Evolutionary conservation across 495 filamentous ascomycete genomes (phyloP).

Genomic region (Xylaria curta): DNA sequence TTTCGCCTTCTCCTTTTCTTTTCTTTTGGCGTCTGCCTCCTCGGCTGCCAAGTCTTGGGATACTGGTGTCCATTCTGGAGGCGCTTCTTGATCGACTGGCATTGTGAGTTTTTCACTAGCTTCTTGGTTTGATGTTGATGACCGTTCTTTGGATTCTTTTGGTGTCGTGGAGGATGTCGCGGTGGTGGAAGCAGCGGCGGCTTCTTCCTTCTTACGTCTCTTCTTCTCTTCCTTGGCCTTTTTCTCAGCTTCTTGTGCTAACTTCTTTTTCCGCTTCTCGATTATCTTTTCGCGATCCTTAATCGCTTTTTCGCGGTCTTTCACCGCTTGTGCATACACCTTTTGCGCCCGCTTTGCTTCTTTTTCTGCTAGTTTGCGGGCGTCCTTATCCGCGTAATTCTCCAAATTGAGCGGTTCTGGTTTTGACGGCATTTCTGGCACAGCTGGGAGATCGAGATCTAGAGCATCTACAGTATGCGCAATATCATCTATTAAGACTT

Average conservation of each 20-base stretch:
- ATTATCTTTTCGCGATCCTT: constrained; percentile 63
- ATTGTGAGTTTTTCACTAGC: constrained; percentile 20
- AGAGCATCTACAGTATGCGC: constrained; percentile 30
- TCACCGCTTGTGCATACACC: constrained; percentile 65
- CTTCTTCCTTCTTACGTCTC: constrained; percentile 44
- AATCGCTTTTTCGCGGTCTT: constrained; percentile 67
- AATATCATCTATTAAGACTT: constrained; percentile 27
- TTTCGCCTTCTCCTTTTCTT: constrained; percentile 33
- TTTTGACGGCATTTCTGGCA: constrained; percentile 50
- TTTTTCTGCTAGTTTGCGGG: constrained; percentile 69
- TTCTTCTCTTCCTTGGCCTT: constrained; percentile 44
- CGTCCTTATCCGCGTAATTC: constrained; percentile 62
- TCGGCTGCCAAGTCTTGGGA: constrained; percentile 20
- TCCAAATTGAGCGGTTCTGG: constrained; percentile 56
- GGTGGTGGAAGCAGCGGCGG: constrained; percentile 25
- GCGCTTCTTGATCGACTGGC: neutral
- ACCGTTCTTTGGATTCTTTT: constrained; percentile 34
- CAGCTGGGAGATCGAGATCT: constrained; percentile 45
- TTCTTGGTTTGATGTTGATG: constrained; percentile 29
- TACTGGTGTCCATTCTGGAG: constrained; percentile 9
- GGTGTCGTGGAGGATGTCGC: constrained; percentile 30
- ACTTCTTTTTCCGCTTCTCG: constrained; percentile 60
- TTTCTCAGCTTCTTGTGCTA: constrained; percentile 53
- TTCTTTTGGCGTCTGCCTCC: constrained; percentile 21
- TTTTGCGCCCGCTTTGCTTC: constrained; percentile 64